A percentile compares a stretch with the other conserved stretches of the same genome.
Evolutionary conservation across 164 flowering plant genomes (phyloP).

Genomic region (Aristolochia californica): DNA sequence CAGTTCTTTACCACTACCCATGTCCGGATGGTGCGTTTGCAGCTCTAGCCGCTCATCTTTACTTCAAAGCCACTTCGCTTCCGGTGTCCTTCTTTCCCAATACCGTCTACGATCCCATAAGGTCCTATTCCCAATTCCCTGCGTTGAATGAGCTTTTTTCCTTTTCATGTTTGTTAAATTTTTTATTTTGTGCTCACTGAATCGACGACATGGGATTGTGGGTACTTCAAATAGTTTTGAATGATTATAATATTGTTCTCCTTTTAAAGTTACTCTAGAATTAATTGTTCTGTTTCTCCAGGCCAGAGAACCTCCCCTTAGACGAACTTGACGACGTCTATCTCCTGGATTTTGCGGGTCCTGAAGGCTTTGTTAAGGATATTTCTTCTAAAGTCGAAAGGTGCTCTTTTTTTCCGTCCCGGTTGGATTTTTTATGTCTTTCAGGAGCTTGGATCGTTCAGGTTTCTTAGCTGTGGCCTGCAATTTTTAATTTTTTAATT

Average conservation of each 20-base stretch:
- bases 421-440: background rate
- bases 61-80: slow-evolving; percentile 43
- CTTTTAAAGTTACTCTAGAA: no score
- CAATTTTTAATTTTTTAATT: background rate
- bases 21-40: slow-evolving; percentile 90
- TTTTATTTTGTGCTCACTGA: background rate
- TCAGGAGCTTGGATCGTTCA: background rate
- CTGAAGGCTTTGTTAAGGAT: slow-evolving; percentile 57
- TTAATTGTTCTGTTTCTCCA: slow-evolving; percentile 7
- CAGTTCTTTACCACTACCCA: slow-evolving; percentile 81
- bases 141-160: background rate
- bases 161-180: background rate
- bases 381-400: slow-evolving; percentile 47
- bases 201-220: background rate
- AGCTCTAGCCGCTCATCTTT: slow-evolving; percentile 79
- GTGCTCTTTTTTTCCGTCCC: slow-evolving; percentile 7
- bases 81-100: slow-evolving; percentile 67
- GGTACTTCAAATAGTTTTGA: background rate
- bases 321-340: slow-evolving; percentile 44
- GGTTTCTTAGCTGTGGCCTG: background rate
- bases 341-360: slow-evolving; percentile 76
- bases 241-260: no score
- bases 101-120: slow-evolving; percentile 56
- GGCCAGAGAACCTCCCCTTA: slow-evolving; percentile 48
- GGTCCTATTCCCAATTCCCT: slow-evolving; percentile 12